phyloP scores from a whole-genome alignment of 2,329 filamentous ascomycete species.

The Aureobasidium vineae region DNA sequence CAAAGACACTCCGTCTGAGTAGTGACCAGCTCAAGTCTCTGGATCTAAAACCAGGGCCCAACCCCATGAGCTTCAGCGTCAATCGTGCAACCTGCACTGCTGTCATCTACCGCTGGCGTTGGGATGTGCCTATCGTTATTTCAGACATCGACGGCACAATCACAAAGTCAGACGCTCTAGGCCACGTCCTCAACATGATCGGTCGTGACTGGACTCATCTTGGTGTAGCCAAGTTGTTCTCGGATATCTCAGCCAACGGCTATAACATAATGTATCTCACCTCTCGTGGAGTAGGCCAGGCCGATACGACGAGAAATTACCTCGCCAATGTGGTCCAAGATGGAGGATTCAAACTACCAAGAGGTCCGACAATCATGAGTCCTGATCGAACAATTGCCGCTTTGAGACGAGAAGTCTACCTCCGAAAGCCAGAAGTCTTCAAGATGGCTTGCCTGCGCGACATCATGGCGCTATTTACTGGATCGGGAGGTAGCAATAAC shows the following conservation, averaged over 20 bases:
- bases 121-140: slow-evolving; percentile 90
- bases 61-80: slow-evolving; percentile 93
- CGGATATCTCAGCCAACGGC: slow-evolving; percentile 89
- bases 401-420: slow-evolving; percentile 84
- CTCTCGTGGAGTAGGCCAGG: slow-evolving; percentile 87
- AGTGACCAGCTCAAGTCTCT: slow-evolving; percentile 92
- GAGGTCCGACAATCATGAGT: slow-evolving; percentile 90
- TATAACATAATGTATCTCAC: slow-evolving; percentile 99
- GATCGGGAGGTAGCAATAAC: slow-evolving; percentile 38
- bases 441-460: slow-evolving; percentile 98
- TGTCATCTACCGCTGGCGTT: slow-evolving; percentile 90
- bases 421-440: slow-evolving; percentile 96
- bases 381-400: slow-evolving; percentile 95
- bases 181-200: slow-evolving; percentile 94
- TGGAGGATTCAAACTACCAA: slow-evolving; percentile 75
- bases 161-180: slow-evolving; percentile 67
- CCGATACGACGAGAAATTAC: slow-evolving; percentile 86
- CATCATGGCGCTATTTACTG: slow-evolving; percentile 78
- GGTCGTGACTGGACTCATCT: slow-evolving; percentile 97
- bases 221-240: slow-evolving; percentile 95
- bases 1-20: slow-evolving; percentile 91
- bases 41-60: slow-evolving; percentile 78
- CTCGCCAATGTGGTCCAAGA: slow-evolving; percentile 87
- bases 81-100: slow-evolving; percentile 91
- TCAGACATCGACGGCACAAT: slow-evolving; percentile 99